Base-by-base conservation (phyloP, 805 yeast genomes). In the Kurtzmaniella cleridarum region DNA sequence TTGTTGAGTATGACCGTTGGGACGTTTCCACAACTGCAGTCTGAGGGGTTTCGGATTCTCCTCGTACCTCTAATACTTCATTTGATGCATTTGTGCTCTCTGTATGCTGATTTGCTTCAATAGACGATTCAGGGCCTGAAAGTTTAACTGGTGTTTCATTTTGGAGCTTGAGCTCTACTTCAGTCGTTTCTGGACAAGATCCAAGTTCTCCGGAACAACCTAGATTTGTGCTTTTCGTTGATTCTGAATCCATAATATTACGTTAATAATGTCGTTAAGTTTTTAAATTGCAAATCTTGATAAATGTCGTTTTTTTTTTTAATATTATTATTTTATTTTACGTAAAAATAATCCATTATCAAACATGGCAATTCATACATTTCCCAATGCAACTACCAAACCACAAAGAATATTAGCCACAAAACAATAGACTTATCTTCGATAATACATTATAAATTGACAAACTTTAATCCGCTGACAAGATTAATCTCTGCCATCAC, bases 1-100 rank as follows among this genome's bases (percentile, higher is more conserved):
- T 42, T 7, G 63, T 53, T 16, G 59, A 47, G 41, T 53, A 54
- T 35, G 41, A 38, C 16, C 49, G 56, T n/a, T 45, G 7, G 8
- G 24, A 20, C 5, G 24, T 20, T 20, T 20, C 24, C 17, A 15
- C n/a, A 24, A 24, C 23, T 26, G 17, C 18, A 15, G 35, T 20
- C 32, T 30, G 35, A n/a, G 27, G 15, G 15, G n/a, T n/a, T 20
- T 23, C 28, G 23, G 33, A 28, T 12, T 14, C 27, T 35, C 31
- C 13, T 17, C 28, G 27, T 14, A 27, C n/a, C 32, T 23, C 30
- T 23, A 14, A 20, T 27, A 26, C 27, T 8, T 15, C 16, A 17
- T n/a, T 13, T 16, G 14, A 12, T 11, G 30, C 9, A 27, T 34
- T 36, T 31, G 32, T 35, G 24, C 24, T 31, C 41, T 30, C 29